phyloP scores from a whole-genome alignment of 192 early-diverging fungal genomes.

The Geranomyces michiganensis region DNA sequence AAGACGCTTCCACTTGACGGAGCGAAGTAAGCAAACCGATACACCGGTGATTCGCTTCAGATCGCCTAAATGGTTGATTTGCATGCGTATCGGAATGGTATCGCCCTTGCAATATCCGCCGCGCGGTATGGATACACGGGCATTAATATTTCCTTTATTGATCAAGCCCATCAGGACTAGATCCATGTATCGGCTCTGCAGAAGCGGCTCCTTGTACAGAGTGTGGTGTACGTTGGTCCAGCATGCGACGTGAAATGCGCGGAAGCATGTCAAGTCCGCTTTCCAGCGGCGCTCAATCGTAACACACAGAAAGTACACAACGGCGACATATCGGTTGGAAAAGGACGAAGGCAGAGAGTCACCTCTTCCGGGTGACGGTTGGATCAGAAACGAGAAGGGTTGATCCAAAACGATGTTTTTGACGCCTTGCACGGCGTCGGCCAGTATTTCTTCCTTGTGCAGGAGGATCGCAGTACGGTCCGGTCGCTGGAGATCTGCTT shows the following conservation, averaged over 20 bases:
- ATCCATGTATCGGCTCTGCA: background rate
- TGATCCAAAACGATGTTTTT: background rate
- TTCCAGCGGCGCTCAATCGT: constrained; percentile 1
- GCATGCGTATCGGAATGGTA: constrained; percentile 14
- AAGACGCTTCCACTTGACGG: background rate
- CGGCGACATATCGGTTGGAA: constrained; percentile 1
- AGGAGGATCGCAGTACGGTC: background rate
- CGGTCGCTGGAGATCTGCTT: background rate
- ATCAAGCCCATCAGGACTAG: constrained; percentile 8
- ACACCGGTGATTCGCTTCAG: constrained; percentile 14
- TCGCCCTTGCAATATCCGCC: constrained; percentile 23
- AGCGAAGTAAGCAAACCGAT: background rate
- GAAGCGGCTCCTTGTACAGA: background rate
- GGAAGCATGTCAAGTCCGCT: background rate
- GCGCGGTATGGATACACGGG: background rate
- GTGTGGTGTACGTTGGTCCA: background rate
- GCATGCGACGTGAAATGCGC: constrained; percentile 7
- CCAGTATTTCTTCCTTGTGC: background rate
- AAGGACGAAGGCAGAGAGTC: background rate
- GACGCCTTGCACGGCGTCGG: background rate
- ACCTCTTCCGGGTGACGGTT: background rate
- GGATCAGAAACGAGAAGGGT: background rate
- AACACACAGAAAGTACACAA: constrained; percentile 1
- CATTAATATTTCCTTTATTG: constrained; percentile 12
- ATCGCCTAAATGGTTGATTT: constrained; percentile 18